phyloP scores from a whole-genome alignment of 768 basidiomycete species.

The Xerocomellus intermedius region DNA sequence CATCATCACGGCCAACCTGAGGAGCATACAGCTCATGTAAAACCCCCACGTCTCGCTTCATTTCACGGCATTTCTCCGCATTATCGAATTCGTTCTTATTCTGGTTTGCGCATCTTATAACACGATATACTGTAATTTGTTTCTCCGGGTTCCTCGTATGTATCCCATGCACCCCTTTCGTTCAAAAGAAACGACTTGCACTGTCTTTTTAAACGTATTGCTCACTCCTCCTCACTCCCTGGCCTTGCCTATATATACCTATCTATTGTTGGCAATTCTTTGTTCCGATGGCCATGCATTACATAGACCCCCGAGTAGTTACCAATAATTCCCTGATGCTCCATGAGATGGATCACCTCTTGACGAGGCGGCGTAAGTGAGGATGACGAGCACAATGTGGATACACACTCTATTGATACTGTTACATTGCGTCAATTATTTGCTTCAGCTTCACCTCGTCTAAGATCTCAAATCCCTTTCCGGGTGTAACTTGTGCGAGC shows the following conservation, averaged over 20 bases:
- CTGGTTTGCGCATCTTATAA: constrained; percentile 17
- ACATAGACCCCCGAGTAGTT: constrained; percentile 1
- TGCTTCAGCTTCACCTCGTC: constrained; percentile 77
- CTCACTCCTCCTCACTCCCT: not conserved
- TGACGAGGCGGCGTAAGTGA: not conserved
- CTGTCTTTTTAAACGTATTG: constrained; percentile 11
- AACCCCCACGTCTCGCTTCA: constrained; percentile 1
- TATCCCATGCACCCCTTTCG: constrained; percentile 10
- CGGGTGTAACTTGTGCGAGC: constrained; percentile 88
- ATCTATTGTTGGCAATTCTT: constrained; percentile 20
- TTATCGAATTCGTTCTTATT: constrained; percentile 9
- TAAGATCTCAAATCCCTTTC: constrained; percentile 86
- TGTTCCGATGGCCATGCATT: constrained; percentile 2
- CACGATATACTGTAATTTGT: constrained; percentile 15
- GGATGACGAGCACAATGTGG: not conserved
- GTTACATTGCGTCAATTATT: constrained; percentile 81
- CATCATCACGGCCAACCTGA: constrained; percentile 65
- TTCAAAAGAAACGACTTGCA: constrained; percentile 13
- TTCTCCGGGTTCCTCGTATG: constrained; percentile 12
- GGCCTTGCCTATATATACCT: constrained; percentile 21
- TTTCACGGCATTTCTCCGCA: not conserved
- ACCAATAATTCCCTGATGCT: not conserved
- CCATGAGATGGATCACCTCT: not conserved
- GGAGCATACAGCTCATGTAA: constrained; percentile 45
- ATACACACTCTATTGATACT: constrained; percentile 17